These are phyloP conservation scores for Scleroderma citrinum DNA, from an alignment of 768 basidiomycete genomes.

Conservation along the genomic window DNA sequence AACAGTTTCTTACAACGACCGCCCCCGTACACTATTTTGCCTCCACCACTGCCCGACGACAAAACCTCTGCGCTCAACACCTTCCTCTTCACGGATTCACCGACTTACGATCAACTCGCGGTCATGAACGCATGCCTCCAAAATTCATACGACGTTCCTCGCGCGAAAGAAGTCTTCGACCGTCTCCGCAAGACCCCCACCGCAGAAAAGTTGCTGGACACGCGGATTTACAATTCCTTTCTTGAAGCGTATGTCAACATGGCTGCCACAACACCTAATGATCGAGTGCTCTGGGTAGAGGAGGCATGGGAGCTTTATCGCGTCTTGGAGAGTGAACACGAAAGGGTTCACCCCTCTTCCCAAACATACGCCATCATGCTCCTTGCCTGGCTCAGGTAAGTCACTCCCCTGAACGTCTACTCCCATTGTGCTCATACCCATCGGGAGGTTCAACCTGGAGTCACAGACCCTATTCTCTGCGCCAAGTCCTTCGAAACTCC, in stretches of 20 bases:
- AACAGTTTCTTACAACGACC: constrained; percentile 45
- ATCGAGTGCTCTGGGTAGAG: constrained; percentile 52
- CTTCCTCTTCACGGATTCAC: constrained; percentile 57
- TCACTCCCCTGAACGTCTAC: not conserved
- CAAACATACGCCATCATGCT: constrained; percentile 69
- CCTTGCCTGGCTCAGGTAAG: constrained; percentile 49
- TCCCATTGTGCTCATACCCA: constrained; percentile 8
- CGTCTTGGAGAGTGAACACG: constrained; percentile 43
- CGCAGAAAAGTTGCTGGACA: constrained; percentile 42
- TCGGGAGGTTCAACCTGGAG: constrained; percentile 35
- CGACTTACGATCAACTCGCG: constrained; percentile 61
- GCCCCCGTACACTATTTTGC: constrained; percentile 51
- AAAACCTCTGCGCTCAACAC: constrained; percentile 31
- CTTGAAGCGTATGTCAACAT: constrained; percentile 58
- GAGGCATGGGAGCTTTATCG: constrained; percentile 58
- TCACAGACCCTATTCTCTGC: constrained; percentile 17
- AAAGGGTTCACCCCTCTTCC: constrained; percentile 45
- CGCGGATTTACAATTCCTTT: constrained; percentile 56
- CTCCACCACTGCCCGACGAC: constrained; percentile 58
- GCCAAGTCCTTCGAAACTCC: constrained; percentile 27
- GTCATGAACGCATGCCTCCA: constrained; percentile 83
- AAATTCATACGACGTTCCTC: constrained; percentile 66
- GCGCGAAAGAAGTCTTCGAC: constrained; percentile 71
- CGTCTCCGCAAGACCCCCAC: constrained; percentile 43
- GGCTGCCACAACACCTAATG: constrained; percentile 38